Evolutionary conservation across 2,329 filamentous ascomycete species (phyloP).

Genomic region (Onygena corvina): DNA sequence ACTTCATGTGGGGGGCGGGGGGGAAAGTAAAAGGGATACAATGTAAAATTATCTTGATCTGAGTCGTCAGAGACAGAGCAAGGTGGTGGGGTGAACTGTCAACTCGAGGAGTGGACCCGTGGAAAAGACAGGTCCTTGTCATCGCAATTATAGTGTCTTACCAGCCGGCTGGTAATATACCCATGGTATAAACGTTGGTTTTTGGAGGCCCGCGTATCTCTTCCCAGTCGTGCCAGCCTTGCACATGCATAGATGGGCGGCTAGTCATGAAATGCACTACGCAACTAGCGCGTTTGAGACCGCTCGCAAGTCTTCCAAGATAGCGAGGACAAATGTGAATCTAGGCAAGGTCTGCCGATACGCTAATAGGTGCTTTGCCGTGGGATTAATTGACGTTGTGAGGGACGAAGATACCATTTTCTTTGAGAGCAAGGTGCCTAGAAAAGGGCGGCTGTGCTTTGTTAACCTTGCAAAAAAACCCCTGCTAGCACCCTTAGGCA

Average conservation of each 20-base stretch:
- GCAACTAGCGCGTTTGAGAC: too few species aligned
- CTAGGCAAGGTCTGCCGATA: too few species aligned
- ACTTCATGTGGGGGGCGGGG: not conserved
- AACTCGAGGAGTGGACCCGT: too few species aligned
- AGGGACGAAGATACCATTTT: not conserved
- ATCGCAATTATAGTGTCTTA: not conserved
- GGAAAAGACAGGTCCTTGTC: not conserved
- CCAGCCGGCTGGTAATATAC: not conserved
- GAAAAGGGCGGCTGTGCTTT: slow-evolving; percentile 6
- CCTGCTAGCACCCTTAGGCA: too few species aligned
- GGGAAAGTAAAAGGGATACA: too few species aligned
- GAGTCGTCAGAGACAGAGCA: not conserved
- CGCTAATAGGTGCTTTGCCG: too few species aligned
- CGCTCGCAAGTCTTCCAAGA: too few species aligned
- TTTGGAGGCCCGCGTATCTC: not conserved
- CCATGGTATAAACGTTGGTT: slow-evolving; percentile 1
- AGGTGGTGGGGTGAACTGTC: not conserved
- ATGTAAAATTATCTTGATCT: not conserved
- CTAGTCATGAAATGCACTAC: too few species aligned
- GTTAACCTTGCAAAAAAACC: not conserved
- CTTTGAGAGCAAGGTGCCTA: too few species aligned
- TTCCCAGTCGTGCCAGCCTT: not conserved
- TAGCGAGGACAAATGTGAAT: too few species aligned
- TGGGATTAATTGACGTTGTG: not conserved
- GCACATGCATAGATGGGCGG: too few species aligned